Evolutionary conservation across 768 basidiomycete genomes (phyloP), one percentile per base, ranked within the genome.

Genomic region (Mycena leptocephala): DNA sequence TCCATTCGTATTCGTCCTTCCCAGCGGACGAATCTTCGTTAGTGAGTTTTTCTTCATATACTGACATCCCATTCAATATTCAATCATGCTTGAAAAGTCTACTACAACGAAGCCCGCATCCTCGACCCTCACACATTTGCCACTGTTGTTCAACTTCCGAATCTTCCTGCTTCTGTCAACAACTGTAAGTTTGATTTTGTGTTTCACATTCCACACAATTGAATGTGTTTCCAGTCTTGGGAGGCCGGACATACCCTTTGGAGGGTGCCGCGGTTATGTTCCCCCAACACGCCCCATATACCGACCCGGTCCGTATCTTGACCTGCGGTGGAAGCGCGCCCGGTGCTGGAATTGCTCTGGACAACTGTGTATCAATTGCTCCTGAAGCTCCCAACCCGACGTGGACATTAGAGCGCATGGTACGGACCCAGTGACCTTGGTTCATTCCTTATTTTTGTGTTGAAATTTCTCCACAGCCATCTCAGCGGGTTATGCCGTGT

Each of bases 321-420:
- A 87, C 95, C 41, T 96, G 95, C 78, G 95, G 95, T 82, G 95
- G 95, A 18, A 94, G 94, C 0, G 91, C 92, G n/a, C 87, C 84
- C 16, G 92, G 91, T 5, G 89, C 87, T n/a, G 89, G 87, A 18
- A 79, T 84, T 10, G 87, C 86, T 9, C n/a, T 93, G 24, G 94
- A 95, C 78, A 95, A 95, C 79, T 96, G 95, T 79, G 90, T 95
- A 18, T 86, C 88, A 0, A 95, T 93, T 30, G 83, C 87, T 32
- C 95, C 95, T 0, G 95, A 96, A 80, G 90, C 76, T 0, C 39
- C 80, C 1, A 92, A 92, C 66, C 82, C 94, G 3, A 88, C 88
- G 1, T 96, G 95, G 95, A 88, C 87, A 0, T 46, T 96, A n/a
- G 95, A 96, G 82, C 91, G 95, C 63, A 96, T 96, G 95, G 95